Evolutionary conservation across 331 rosid genomes (phyloP).

Genomic region (Telfairia occidentalis): DNA sequence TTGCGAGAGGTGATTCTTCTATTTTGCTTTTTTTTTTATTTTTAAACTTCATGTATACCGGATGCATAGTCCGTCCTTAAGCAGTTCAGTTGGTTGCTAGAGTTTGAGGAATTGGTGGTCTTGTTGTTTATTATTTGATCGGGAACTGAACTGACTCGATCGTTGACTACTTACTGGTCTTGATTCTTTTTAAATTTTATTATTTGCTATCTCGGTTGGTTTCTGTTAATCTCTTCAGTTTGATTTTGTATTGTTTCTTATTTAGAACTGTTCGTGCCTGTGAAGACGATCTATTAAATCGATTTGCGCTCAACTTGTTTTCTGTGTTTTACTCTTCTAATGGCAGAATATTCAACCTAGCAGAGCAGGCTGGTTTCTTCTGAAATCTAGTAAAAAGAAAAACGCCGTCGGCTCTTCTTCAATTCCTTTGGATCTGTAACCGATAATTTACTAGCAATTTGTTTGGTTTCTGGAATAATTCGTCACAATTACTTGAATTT

Average conservation of each 20-base stretch:
- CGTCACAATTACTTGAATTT: not conserved
- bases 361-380: conserved; percentile 12
- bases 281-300: not conserved
- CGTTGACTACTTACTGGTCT: not conserved
- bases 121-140: not conserved
- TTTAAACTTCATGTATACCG: not conserved
- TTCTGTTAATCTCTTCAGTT: not conserved
- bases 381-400: conserved; percentile 24
- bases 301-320: conserved; percentile 6
- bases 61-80: not conserved
- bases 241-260: not conserved
- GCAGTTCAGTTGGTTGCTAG: not conserved
- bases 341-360: conserved; percentile 18
- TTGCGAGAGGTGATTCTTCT: not conserved
- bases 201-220: not conserved
- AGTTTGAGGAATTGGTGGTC: not conserved
- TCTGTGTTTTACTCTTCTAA: conserved; percentile 9
- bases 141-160: not conserved
- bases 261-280: not conserved
- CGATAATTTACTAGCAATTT: conserved; percentile 18
- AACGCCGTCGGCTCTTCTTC: conserved; percentile 23
- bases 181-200: not conserved
- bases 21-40: not conserved
- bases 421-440: conserved; percentile 28
- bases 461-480: conserved; percentile 14